phyloP scores from a whole-genome alignment of 345 rosid species.

The Carallia brachiata region DNA sequence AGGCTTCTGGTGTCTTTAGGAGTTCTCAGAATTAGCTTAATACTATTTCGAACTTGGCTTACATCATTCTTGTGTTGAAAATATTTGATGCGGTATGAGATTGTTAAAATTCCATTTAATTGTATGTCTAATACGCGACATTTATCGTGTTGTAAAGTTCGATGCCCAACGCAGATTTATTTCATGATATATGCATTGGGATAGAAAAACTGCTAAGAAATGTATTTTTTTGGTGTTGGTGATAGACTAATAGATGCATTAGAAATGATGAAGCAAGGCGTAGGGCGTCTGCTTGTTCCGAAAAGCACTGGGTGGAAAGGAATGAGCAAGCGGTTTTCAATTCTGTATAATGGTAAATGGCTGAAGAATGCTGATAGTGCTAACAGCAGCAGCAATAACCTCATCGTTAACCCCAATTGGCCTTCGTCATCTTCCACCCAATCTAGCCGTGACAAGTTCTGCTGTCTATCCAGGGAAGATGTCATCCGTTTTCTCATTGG shows the following conservation, averaged over 20 bases:
- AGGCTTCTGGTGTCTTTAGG: too few relatives aligned
- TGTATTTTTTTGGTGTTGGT: neutral
- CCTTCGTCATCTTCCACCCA: constrained; percentile 63
- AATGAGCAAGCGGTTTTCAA: constrained; percentile 92
- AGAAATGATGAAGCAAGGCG: constrained; percentile 99
- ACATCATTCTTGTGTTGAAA: too few relatives aligned
- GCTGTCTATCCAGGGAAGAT: constrained; percentile 97
- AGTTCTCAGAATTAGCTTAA: too few relatives aligned
- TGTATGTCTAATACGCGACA: neutral
- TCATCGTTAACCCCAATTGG: constrained; percentile 38
- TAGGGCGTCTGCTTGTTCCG: constrained; percentile 78
- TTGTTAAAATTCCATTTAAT: too few relatives aligned
- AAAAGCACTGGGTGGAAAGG: constrained; percentile 84
- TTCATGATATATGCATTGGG: neutral
- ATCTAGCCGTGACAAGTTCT: constrained; percentile 59
- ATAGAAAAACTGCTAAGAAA: too few relatives aligned
- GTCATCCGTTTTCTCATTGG: constrained; percentile 87
- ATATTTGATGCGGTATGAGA: too few relatives aligned
- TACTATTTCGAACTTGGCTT: too few relatives aligned
- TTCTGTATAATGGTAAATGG: constrained; percentile 84
- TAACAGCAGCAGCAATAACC: constrained; percentile 54
- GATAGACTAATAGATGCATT: constrained; percentile 85
- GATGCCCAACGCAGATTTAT: neutral
- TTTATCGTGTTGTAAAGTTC: neutral
- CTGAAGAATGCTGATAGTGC: constrained; percentile 65